Conservation (phyloP, 1,284 basidiomycete species). For the Irpex sp. region DNA sequence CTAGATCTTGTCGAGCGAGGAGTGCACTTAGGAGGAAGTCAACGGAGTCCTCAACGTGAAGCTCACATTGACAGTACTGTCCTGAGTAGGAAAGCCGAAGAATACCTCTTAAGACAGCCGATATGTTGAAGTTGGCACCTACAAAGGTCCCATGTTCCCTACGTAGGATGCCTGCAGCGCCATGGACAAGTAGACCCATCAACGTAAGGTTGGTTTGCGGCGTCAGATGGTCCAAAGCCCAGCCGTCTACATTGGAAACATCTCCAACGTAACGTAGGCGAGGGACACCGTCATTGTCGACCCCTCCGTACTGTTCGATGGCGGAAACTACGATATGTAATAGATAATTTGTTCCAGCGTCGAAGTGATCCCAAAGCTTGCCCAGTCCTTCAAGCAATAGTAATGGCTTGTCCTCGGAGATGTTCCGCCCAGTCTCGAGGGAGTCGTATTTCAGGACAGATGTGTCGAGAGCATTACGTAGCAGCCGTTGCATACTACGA, state of each 20-base stretch:
- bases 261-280: no score
- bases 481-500: background rate
- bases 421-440: background rate
- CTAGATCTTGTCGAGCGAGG: background rate
- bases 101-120: background rate
- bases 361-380: background rate
- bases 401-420: background rate
- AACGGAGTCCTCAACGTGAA: no score
- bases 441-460: background rate
- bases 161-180: background rate
- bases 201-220: no score
- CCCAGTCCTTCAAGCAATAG: background rate
- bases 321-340: background rate
- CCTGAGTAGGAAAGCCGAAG: background rate
- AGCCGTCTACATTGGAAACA: no score
- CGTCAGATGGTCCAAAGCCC: background rate
- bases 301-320: no score
- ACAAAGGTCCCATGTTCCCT: background rate
- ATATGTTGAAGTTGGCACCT: background rate
- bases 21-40: background rate
- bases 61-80: no score
- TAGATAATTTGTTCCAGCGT: background rate
- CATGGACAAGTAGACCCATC: background rate
- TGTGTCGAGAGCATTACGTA: background rate
- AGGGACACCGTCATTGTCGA: no score